A percentile compares a stretch with the other conserved stretches of the same genome.
Conservation (phyloP, 2,329 filamentous ascomycete genomes). For the Capronia americana region DNA sequence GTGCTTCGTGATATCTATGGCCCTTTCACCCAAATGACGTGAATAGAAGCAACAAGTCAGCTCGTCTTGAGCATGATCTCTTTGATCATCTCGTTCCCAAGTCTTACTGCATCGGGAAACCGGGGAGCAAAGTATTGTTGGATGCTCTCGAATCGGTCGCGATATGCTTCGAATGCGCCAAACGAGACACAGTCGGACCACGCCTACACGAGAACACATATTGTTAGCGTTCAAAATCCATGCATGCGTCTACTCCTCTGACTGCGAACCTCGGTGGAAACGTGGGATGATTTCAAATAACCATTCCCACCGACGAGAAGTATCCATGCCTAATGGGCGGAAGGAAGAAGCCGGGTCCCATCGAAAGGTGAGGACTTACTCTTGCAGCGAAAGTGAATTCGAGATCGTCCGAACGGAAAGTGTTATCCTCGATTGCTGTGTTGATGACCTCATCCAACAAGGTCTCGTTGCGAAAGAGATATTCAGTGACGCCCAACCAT, state of each 20-base stretch:
- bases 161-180: conserved; percentile 91
- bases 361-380: conserved; percentile 47
- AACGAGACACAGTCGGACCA: conserved; percentile 95
- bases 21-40: background rate
- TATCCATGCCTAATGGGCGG: conserved; percentile 21
- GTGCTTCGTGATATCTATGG: background rate
- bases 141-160: conserved; percentile 87
- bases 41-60: background rate
- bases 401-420: conserved; percentile 91
- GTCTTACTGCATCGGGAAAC: conserved; percentile 82
- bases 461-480: conserved; percentile 82
- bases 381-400: conserved; percentile 97
- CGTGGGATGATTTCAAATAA: conserved; percentile 11
- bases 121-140: conserved; percentile 90
- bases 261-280: conserved; percentile 6
- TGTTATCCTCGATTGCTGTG: conserved; percentile 86
- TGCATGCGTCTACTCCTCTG: background rate
- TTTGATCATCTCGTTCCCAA: conserved; percentile 97
- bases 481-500: conserved; percentile 96
- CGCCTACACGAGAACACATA: conserved; percentile 56
- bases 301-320: background rate
- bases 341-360: background rate
- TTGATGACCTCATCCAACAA: conserved; percentile 84
- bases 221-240: conserved; percentile 19
- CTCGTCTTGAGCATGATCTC: conserved; percentile 83